Evolutionary conservation across 1,139 yeast genomes (phyloP), one percentile per base, ranked within the genome.

Genomic region (Saccharomyces hybrid): DNA sequence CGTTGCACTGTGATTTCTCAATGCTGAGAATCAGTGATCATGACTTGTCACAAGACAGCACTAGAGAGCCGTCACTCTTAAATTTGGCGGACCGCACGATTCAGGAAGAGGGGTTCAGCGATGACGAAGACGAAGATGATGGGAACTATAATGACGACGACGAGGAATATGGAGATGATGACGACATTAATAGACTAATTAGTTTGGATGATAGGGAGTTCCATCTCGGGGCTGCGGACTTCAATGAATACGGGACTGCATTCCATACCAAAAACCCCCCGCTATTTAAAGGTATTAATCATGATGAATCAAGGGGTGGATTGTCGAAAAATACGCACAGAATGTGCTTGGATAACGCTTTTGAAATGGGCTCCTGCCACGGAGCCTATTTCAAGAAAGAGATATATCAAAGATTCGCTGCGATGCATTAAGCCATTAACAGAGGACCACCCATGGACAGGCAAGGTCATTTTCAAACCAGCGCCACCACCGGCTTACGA

Each of bases 391-490:
- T 72, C 78, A 48, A 71, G 76, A 55, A 71, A 78, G 51, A 78
- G 78, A 58, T 74, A 72, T 59, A 73, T 78, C 53, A 73, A 79
- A 49, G 81, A 80, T 63, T 78, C 84, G 46, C 66, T 82, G 38
- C 75, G 85, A 51, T 82, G 86, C 61, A 80, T 82, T 48, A 80
- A 76, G 61, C 80, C 85, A 4, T 70, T 82, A 53, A 72, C 76
- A 2, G 73, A 74, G 59, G 82, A 79, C 50, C 84, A 81, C 53
- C 61, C 75, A 7, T 82, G 87, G 87, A 71, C 77, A 21, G 79
- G 80, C 34, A 78, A 75, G 59, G 64, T 73, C 5, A 61, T 81
- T 12, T 78, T 79, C 38, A 75, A 75, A 53, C 80, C 82, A 2
- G 67, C 79, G 5, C 55, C 48, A 24, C 64, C 67, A 11, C 71